These are phyloP conservation scores for Eucalyptus urophylla DNA, from an alignment of 345 rosid genomes.

Conservation along the genomic window DNA sequence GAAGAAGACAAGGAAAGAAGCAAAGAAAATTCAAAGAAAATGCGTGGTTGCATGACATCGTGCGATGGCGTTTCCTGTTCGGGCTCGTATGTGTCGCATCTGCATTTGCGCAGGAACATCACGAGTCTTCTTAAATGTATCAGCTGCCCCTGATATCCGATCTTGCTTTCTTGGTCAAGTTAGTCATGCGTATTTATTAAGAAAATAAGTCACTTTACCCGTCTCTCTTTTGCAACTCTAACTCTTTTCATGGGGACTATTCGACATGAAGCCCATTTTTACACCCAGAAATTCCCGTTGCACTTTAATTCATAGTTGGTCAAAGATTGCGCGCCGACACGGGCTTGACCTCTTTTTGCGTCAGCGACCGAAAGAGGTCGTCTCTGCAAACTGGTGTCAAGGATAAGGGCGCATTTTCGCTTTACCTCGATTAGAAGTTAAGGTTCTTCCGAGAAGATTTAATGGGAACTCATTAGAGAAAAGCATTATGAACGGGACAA, in stretches of 20 bases:
- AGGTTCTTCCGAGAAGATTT: background rate
- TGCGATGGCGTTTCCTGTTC: background rate
- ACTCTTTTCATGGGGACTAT: background rate
- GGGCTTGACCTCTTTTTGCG: background rate
- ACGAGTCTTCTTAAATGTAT: background rate
- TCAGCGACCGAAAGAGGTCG: background rate
- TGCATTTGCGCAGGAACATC: background rate
- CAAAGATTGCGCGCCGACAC: background rate
- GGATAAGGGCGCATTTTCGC: background rate
- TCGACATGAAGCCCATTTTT: background rate
- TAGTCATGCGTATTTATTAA: background rate
- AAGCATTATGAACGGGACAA: background rate
- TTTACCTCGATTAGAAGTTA: background rate
- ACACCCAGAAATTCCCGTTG: background rate
- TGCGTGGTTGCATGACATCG: background rate
- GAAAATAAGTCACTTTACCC: background rate
- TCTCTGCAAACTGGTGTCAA: background rate
- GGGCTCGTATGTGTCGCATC: background rate
- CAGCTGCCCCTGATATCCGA: background rate
- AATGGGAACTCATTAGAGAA: background rate
- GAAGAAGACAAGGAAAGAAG: background rate
- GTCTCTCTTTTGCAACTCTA: background rate
- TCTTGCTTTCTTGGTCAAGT: background rate
- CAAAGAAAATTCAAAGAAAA: background rate
- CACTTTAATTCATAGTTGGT: background rate